These are phyloP conservation scores for Arthrobotrys pseudoclavata DNA, from an alignment of 2,329 filamentous ascomycete species.

Conservation along the genomic window DNA sequence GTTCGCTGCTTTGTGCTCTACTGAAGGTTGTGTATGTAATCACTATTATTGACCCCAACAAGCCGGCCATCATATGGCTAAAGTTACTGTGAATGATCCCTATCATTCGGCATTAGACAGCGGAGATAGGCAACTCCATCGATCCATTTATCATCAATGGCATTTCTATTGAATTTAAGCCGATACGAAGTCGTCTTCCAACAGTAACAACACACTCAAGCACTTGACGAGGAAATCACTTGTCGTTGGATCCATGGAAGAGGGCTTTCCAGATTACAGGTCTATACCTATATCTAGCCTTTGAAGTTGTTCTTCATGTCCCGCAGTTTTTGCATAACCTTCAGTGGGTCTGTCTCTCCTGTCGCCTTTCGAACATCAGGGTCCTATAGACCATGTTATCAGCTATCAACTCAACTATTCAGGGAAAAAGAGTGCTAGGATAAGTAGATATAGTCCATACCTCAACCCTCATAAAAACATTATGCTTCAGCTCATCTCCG, in stretches of 20 bases:
- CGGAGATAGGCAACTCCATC: constrained; percentile 46
- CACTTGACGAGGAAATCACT: too few species aligned
- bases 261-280: too few species aligned
- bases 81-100: neutral
- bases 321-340: constrained; percentile 86
- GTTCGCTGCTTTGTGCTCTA: too few species aligned
- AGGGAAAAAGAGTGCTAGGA: too few species aligned
- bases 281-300: constrained; percentile 1
- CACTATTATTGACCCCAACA: too few species aligned
- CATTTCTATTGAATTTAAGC: constrained; percentile 35
- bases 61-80: neutral
- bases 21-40: too few species aligned
- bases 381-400: constrained; percentile 72
- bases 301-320: constrained; percentile 83
- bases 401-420: neutral
- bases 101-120: constrained; percentile 37
- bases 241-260: too few species aligned
- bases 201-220: constrained; percentile 47
- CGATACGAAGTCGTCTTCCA: constrained; percentile 37
- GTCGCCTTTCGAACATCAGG: constrained; percentile 86
- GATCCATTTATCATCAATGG: constrained; percentile 3
- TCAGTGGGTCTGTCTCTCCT: constrained; percentile 81
- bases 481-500: constrained; percentile 95
- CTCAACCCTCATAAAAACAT: constrained; percentile 93
- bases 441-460: constrained; percentile 69